phyloP scores from a whole-genome alignment of 768 basidiomycete species.

The Dentipellis sp. region DNA sequence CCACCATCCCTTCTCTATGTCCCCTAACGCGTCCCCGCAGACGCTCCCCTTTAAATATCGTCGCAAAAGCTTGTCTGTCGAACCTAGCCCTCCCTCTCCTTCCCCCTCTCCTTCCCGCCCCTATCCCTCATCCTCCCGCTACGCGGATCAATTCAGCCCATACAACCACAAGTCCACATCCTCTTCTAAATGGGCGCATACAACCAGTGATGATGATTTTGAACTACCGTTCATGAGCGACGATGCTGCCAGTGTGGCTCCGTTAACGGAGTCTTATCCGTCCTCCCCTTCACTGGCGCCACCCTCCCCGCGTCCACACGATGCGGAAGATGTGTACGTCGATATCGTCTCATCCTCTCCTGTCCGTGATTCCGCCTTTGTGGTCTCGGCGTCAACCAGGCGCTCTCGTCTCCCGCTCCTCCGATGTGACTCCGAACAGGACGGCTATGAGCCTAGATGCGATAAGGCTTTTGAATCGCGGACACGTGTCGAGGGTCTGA shows the following conservation, averaged over 20 bases:
- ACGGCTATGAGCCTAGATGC: background rate
- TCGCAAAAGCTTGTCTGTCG: slow-evolving; percentile 5
- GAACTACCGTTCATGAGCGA: slow-evolving; percentile 13
- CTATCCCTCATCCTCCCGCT: background rate
- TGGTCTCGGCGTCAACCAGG: background rate
- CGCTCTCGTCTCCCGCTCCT: slow-evolving; percentile 2
- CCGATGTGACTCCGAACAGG: background rate
- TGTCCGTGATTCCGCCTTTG: slow-evolving; percentile 7
- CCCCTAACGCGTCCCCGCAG: background rate
- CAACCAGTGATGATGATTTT: slow-evolving; percentile 11
- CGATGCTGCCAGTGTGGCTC: slow-evolving; percentile 3
- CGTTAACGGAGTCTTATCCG: background rate
- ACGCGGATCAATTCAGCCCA: background rate
- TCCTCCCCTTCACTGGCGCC: slow-evolving; percentile 6
- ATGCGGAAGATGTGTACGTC: slow-evolving; percentile 10
- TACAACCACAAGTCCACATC: background rate
- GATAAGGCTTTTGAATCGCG: background rate
- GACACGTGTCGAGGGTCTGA: background rate
- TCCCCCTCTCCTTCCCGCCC: background rate
- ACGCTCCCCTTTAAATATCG: slow-evolving; percentile 8
- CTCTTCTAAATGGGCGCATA: slow-evolving; percentile 4
- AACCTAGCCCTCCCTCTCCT: slow-evolving; percentile 5
- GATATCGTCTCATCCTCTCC: slow-evolving; percentile 13
- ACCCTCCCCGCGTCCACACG: slow-evolving; percentile 8
- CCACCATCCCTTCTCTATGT: background rate